phyloP scores from a whole-genome alignment of 208 protist genomes.

The Trypanosoma avium region DNA sequence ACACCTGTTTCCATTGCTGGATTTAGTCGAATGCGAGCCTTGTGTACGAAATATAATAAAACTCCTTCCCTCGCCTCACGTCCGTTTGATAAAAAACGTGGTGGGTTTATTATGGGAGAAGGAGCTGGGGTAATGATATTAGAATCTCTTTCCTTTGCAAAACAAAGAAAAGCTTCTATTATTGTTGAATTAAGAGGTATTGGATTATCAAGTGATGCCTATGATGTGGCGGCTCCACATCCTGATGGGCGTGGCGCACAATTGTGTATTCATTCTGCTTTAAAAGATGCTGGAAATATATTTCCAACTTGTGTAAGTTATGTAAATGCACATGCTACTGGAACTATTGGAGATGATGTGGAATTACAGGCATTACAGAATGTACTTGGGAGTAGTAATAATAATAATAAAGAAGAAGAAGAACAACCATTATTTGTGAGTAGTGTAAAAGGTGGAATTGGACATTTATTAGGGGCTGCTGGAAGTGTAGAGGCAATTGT shows the following conservation, averaged over 20 bases:
- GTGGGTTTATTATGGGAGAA: slow-evolving; percentile 98
- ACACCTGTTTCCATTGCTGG: slow-evolving; percentile 91
- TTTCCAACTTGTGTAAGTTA: slow-evolving; percentile 77
- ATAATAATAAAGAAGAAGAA: background rate
- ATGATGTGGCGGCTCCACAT: slow-evolving; percentile 95
- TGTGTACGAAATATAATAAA: slow-evolving; percentile 94
- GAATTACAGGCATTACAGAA: slow-evolving; percentile 70
- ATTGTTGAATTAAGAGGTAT: slow-evolving; percentile 94
- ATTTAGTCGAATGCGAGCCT: slow-evolving; percentile 91
- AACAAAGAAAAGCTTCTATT: slow-evolving; percentile 56
- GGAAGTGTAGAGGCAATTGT: slow-evolving; percentile 94
- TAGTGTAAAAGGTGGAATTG: slow-evolving; percentile 94
- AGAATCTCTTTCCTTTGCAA: slow-evolving; percentile 91
- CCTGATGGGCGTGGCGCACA: slow-evolving; percentile 86
- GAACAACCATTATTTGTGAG: slow-evolving; percentile 54
- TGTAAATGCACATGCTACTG: slow-evolving; percentile 98
- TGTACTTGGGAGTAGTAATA: slow-evolving; percentile 17
- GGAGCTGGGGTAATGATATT: slow-evolving; percentile 95
- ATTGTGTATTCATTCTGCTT: slow-evolving; percentile 77
- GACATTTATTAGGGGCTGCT: slow-evolving; percentile 97
- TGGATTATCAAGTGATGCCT: slow-evolving; percentile 88
- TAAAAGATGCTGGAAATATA: slow-evolving; percentile 63
- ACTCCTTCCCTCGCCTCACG: slow-evolving; percentile 83
- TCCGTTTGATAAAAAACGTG: slow-evolving; percentile 92
- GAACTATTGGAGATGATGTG: slow-evolving; percentile 95